phyloP scores from a whole-genome alignment of 164 flowering plant genomes.

The Vitis rotundifolia region DNA sequence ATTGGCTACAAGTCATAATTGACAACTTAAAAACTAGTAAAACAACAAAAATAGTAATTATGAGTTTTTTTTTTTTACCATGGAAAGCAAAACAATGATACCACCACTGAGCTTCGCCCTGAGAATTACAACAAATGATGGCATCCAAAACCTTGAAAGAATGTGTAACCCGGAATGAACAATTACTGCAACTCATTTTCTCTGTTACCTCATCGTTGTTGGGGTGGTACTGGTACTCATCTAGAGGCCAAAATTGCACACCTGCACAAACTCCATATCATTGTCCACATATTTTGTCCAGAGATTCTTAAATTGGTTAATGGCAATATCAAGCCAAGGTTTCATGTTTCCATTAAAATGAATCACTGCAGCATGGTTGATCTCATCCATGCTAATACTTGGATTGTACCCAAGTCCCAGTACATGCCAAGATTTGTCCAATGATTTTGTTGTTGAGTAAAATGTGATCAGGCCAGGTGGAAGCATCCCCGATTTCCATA shows the following conservation, averaged over 20 bases:
- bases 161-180: constrained; percentile 7
- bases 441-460: constrained; percentile 71
- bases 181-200: constrained; percentile 6
- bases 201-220: constrained; percentile 14
- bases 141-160: constrained; percentile 3
- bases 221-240: constrained; percentile 4
- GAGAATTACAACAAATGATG: constrained; percentile 10
- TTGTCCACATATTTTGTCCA: constrained; percentile 91
- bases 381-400: constrained; percentile 89
- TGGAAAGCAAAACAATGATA: constrained; percentile 7
- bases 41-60: constrained; percentile 8
- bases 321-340: constrained; percentile 96
- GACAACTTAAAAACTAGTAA: constrained; percentile 1
- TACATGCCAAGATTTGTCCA: constrained; percentile 95
- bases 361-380: constrained; percentile 82
- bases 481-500: constrained; percentile 82
- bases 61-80: constrained; percentile 14
- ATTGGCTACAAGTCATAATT: constrained; percentile 1
- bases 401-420: constrained; percentile 93
- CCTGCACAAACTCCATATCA: constrained; percentile 86
- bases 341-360: constrained; percentile 94
- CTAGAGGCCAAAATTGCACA: constrained; percentile 95
- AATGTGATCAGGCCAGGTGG: constrained; percentile 86
- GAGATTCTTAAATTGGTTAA: constrained; percentile 75
- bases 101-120: constrained; percentile 26